Base-by-base conservation (phyloP, 768 basidiomycete genomes). In the Calocybe gangraenosa region DNA sequence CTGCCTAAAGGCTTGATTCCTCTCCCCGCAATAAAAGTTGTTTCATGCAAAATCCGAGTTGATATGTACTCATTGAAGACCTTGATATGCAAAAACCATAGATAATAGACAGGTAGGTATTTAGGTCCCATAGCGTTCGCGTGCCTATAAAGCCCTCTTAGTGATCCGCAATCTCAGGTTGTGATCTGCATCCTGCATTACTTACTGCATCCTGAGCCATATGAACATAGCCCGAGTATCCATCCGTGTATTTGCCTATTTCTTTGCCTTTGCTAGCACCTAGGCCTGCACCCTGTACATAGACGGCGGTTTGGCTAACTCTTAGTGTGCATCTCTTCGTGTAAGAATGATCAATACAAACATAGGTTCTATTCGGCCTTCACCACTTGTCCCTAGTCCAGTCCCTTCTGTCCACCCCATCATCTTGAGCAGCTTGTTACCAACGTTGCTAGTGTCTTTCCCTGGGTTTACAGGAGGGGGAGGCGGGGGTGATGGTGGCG, bases 351-450 rank as follows among this genome's bases (percentile, higher is more conserved):
- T 33, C 2, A 17, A 23, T 19, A 73, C 85, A 39, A 63, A 87
- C 82, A 97, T 82, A 10, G 94, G 93, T 45, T 94, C 91, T 9
- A 91, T 82, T 46, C 92, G 67, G 35, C 94, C 94, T 42, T 90
- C 87, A 3, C 87, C 87, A 37, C 75, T 75, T 6, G 80, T 75
- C 0, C 95, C 95, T 32, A 98, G 66, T 1, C 95, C 94, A 13
- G 78, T 82, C 5, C 94, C 94, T 56, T 87, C 87, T 51, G 76
- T 88, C 94, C 94, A 98, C 0, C 95, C 96, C 94, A 98, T 97
- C 81, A 95, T 94, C 63, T 92, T 91, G 51, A 98, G 64, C 46
- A 99, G 62, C 58, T 91, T 93, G 59, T 94, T 94, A 5, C 96
- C 96, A 9, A 92, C 78, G 55, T 98, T 98, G 33, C 57, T 82